phyloP scores from a whole-genome alignment of 164 flowering plant species.

The Magnolia officinalis region DNA sequence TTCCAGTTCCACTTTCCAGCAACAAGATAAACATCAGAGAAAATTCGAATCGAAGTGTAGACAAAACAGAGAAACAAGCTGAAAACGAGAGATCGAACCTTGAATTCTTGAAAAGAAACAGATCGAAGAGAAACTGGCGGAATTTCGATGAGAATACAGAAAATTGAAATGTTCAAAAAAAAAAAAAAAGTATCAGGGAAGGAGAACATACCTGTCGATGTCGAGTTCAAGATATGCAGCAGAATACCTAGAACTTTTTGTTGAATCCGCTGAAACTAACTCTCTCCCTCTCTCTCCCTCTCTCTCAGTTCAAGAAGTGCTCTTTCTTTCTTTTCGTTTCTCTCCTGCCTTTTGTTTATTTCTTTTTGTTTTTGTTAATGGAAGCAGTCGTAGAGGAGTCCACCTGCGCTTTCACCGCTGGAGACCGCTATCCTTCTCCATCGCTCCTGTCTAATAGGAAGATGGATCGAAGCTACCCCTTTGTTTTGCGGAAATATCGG shows the following conservation, averaged over 20 bases:
- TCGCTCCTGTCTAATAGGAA: not conserved
- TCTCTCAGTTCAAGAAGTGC: not conserved
- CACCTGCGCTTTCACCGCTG: not conserved
- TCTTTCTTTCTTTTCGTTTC: not conserved
- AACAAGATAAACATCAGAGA: too few relatives aligned
- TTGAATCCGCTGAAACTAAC: not conserved
- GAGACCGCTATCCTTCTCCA: not conserved
- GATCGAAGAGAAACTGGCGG: not conserved
- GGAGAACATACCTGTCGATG: not conserved
- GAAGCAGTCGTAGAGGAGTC: not conserved
- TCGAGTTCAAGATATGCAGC: not conserved
- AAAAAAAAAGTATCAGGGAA: not conserved
- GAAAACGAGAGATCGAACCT: not conserved
- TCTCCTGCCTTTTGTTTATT: not conserved
- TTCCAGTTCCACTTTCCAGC: not conserved
- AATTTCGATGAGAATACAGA: not conserved
- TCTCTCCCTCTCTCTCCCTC: not conserved
- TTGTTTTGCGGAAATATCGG: not conserved
- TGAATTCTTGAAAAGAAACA: not conserved
- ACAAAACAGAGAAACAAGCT: not conserved
- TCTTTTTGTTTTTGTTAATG: not conserved
- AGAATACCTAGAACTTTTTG: not conserved
- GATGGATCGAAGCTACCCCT: not conserved
- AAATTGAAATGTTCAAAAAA: too few relatives aligned
- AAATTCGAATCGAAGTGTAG: not conserved